phyloP scores from a whole-genome alignment of 805 yeast genomes.

The Kregervanrija pseudodelftensis region DNA sequence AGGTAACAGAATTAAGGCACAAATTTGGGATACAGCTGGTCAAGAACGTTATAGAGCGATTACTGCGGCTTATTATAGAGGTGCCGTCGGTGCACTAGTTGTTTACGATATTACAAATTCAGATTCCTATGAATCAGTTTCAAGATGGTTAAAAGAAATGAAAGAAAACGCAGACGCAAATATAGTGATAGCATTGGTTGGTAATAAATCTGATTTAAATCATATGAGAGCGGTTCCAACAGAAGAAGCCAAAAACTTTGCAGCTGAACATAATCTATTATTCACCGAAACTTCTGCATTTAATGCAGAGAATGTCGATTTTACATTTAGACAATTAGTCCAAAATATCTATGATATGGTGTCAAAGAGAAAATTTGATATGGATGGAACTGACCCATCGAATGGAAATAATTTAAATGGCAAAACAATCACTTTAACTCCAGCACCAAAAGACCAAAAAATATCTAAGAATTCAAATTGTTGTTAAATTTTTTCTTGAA shows the following conservation, averaged over 20 bases:
- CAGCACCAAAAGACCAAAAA: conserved; percentile 78
- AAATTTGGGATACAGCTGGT: conserved; percentile 99
- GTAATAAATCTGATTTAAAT: conserved; percentile 84
- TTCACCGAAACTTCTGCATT: conserved; percentile 96
- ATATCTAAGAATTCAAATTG: conserved; percentile 54
- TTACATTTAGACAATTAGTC: conserved; percentile 87
- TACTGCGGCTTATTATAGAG: conserved; percentile 94
- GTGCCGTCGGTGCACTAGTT: conserved; percentile 95
- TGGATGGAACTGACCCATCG: conserved; percentile 53
- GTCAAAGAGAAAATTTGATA: conserved; percentile 84
- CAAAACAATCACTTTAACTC: conserved; percentile 87
- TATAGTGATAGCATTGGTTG: conserved; percentile 89
- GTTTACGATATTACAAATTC: conserved; percentile 93
- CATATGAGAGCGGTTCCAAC: conserved; percentile 96
- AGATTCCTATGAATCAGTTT: conserved; percentile 76
- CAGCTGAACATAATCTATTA: conserved; percentile 82
- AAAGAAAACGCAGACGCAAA: conserved; percentile 90
- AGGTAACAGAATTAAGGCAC: conserved; percentile 79
- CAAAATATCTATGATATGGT: conserved; percentile 93
- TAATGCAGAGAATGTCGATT: conserved; percentile 89
- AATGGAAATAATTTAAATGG: conserved; percentile 51
- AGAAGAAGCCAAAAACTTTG: conserved; percentile 93
- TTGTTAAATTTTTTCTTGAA: conserved; percentile 39
- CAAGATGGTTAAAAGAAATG: conserved; percentile 86
- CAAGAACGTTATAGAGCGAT: conserved; percentile 98